These are phyloP conservation scores for Escovopsis sp. DNA, from an alignment of 2,329 filamentous ascomycete genomes.

Conservation along the genomic window DNA sequence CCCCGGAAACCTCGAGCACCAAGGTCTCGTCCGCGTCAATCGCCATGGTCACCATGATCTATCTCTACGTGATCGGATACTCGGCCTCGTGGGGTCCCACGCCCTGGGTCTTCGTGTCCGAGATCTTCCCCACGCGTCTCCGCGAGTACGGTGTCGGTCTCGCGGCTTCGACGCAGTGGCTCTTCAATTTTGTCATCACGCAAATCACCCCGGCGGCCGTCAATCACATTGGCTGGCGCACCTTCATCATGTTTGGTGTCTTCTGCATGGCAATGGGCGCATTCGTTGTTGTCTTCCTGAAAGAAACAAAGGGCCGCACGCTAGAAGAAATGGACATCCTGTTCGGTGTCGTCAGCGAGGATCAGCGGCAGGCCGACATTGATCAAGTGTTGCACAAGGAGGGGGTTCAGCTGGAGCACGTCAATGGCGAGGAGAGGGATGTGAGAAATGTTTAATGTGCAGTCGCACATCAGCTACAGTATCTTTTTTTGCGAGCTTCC, in stretches of 20 bases:
- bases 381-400: conserved; percentile 5
- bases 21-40: background rate
- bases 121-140: conserved; percentile 37
- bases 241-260: conserved; percentile 31
- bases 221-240: conserved; percentile 30
- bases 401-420: conserved; percentile 1
- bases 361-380: conserved; percentile 5
- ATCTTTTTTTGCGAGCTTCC: no score
- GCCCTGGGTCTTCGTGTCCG: conserved; percentile 33
- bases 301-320: conserved; percentile 11
- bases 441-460: no score
- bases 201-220: conserved; percentile 34
- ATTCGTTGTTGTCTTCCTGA: conserved; percentile 5
- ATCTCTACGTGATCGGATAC: conserved; percentile 5
- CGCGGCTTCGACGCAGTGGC: conserved; percentile 34
- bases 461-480: no score
- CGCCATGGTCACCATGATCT: conserved; percentile 1
- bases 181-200: conserved; percentile 35
- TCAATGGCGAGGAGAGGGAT: background rate
- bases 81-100: conserved; percentile 35
- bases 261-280: conserved; percentile 5
- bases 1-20: background rate
- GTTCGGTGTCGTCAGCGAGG: conserved; percentile 5
- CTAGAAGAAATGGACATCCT: conserved; percentile 14
- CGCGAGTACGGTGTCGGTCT: conserved; percentile 35